A percentile compares a stretch with the other conserved stretches of the same genome.
Evolutionary conservation across 768 basidiomycete species (phyloP).

Genomic region (Sutorius australiensis): DNA sequence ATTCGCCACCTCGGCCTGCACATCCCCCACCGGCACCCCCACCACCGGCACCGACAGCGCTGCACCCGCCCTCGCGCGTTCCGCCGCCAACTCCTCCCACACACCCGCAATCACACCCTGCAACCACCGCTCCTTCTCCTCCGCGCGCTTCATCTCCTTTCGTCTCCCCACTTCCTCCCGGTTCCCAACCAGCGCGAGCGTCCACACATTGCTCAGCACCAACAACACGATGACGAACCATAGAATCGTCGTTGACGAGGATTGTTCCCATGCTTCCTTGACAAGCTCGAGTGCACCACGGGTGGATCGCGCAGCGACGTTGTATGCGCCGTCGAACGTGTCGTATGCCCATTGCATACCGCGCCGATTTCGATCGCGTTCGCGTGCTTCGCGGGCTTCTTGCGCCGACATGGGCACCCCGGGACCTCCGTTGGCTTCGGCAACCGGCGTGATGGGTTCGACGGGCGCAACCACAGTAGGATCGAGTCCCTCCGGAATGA

Average conservation of each 20-base stretch:
- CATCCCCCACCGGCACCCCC: conserved; percentile 26
- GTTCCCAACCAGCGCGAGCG: conserved; percentile 45
- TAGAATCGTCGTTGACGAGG: conserved; percentile 65
- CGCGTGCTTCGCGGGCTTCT: conserved; percentile 47
- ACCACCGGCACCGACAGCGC: conserved; percentile 16
- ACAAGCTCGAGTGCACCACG: conserved; percentile 73
- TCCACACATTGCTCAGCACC: conserved; percentile 78
- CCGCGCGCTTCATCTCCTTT: conserved; percentile 50
- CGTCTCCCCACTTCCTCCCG: conserved; percentile 43
- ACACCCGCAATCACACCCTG: conserved; percentile 68
- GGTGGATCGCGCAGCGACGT: conserved; percentile 68
- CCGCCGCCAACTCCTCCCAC: conserved; percentile 63
- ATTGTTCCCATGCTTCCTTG: conserved; percentile 75
- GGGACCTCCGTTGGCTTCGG: conserved; percentile 9
- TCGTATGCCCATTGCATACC: conserved; percentile 87
- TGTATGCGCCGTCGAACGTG: conserved; percentile 72
- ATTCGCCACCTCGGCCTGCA: conserved; percentile 46
- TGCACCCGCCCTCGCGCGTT: conserved; percentile 31
- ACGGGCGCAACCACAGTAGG: conserved; percentile 47
- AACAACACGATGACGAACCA: conserved; percentile 69
- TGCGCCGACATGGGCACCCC: conserved; percentile 5
- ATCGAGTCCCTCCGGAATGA: conserved; percentile 79
- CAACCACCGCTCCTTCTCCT: conserved; percentile 73
- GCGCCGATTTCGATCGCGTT: conserved; percentile 65
- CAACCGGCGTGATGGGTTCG: conserved; percentile 33